Percentiles rank a stretch among this genome's conserved stretches.
These are phyloP conservation scores for Wickerhamiella spandovensis DNA, from an alignment of 805 yeast genomes.

Conservation along the genomic window DNA sequence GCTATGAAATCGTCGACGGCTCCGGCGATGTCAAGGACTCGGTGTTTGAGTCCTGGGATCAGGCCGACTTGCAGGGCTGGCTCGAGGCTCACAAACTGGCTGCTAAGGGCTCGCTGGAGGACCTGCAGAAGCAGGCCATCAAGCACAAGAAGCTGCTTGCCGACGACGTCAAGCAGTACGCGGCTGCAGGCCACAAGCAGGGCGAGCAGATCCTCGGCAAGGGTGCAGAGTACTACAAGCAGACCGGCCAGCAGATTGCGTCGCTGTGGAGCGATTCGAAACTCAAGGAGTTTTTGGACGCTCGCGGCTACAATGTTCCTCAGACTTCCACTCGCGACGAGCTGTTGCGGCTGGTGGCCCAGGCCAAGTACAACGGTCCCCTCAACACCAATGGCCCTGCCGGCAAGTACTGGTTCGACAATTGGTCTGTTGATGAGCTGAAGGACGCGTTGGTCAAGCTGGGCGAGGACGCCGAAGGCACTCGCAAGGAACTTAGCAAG, in stretches of 20 bases:
- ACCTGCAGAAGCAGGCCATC: slow-evolving; percentile 19
- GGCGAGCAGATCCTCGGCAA: not conserved
- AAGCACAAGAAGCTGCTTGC: slow-evolving; percentile 23
- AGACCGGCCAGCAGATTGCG: not conserved
- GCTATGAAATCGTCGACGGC: slow-evolving; percentile 25
- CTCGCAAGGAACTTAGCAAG: slow-evolving; percentile 34
- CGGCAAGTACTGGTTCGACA: slow-evolving; percentile 38
- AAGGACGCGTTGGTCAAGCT: slow-evolving; percentile 36
- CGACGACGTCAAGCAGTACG: slow-evolving; percentile 16
- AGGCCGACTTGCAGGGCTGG: slow-evolving; percentile 32
- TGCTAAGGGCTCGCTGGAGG: slow-evolving; percentile 13
- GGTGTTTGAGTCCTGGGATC: slow-evolving; percentile 31
- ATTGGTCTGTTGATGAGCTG: slow-evolving; percentile 41
- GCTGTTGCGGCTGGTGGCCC: slow-evolving; percentile 29
- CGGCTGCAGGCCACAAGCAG: slow-evolving; percentile 2
- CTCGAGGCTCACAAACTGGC: slow-evolving; percentile 27
- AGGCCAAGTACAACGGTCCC: slow-evolving; percentile 28
- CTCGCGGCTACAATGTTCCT: slow-evolving; percentile 25
- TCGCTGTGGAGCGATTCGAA: slow-evolving; percentile 24
- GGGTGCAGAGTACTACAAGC: slow-evolving; percentile 7
- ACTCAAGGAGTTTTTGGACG: slow-evolving; percentile 23
- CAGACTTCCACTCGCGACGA: slow-evolving; percentile 25
- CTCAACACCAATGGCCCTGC: slow-evolving; percentile 31
- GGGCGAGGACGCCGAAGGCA: slow-evolving; percentile 29
- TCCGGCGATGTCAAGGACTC: slow-evolving; percentile 26